Base-by-base conservation (phyloP, 306 rosid species). In the Sindora glabra region DNA sequence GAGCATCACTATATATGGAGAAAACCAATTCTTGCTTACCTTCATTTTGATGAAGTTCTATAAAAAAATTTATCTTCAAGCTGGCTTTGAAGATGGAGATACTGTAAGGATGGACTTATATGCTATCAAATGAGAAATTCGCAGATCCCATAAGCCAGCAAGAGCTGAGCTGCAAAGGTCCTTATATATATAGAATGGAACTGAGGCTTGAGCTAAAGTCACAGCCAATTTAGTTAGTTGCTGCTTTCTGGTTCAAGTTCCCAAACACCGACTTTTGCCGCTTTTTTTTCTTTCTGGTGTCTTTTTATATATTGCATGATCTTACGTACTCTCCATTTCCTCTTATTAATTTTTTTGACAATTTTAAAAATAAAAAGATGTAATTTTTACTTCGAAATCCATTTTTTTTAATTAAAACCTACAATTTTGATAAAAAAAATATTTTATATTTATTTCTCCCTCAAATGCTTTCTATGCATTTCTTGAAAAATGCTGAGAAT, bases 201-300 rank as follows among this genome's bases (percentile, higher is more conserved):
- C n/a, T n/a, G n/a, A n/a, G 39, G 38, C 11, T 23, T 48, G n/a
- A n/a, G 79, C 39, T 59, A 74, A 65, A n/a, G n/a, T n/a, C n/a
- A n/a, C n/a, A n/a, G n/a, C n/a, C n/a, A n/a, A n/a, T n/a, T n/a
- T n/a, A n/a, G n/a, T n/a, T n/a, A n/a, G n/a, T n/a, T n/a, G n/a
- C n/a, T n/a, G n/a, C 18, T 10, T 17, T 3, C 19, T 66, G 82
- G 86, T 79, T 76, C 96, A 80, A 82, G 89, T 88, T 88, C 82
- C 84, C 62, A 86, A 80, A 85, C 39, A 75, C 59, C 16, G 52
- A 72, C 79, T 69, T 55, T 79, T 72, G 67, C 51, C 73, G 62
- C 45, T 49, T 37, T 33, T 56, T n/a, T 68, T 56, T 65, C 40
- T 59, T 45, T 73, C 55, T 48, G 27, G 65, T 39, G 73, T 74